phyloP scores from a whole-genome alignment of 331 rosid species.

The Phaseolus coccineus region DNA sequence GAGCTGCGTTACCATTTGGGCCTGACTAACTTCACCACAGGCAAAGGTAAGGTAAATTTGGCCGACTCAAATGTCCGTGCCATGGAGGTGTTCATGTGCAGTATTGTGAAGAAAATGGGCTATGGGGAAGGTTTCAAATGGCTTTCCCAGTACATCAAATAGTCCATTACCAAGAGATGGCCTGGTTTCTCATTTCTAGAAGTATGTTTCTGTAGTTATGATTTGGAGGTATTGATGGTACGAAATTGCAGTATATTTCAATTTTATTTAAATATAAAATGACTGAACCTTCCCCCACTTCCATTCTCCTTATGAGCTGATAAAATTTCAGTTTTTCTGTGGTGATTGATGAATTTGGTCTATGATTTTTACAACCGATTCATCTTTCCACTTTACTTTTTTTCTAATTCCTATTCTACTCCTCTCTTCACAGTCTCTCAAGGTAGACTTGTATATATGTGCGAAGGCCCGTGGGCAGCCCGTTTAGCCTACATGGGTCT shows the following conservation, averaged over 20 bases:
- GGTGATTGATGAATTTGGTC: slow-evolving; percentile 30
- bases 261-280: slow-evolving; percentile 38
- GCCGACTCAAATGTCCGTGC: slow-evolving; percentile 73
- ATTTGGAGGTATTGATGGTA: slow-evolving; percentile 44
- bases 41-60: slow-evolving; percentile 80
- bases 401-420: neutral
- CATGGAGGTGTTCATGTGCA: slow-evolving; percentile 93
- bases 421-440: too few relatives aligned
- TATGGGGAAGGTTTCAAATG: slow-evolving; percentile 89
- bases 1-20: slow-evolving; percentile 77
- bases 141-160: slow-evolving; percentile 87
- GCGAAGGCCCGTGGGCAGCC: too few relatives aligned
- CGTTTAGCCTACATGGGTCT: too few relatives aligned
- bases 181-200: slow-evolving; percentile 44
- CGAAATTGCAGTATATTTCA: slow-evolving; percentile 40
- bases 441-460: too few relatives aligned
- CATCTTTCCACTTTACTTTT: neutral
- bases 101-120: slow-evolving; percentile 85
- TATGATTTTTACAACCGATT: neutral
- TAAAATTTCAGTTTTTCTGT: slow-evolving; percentile 41
- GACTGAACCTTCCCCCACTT: slow-evolving; percentile 31
- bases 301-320: slow-evolving; percentile 27
- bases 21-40: slow-evolving; percentile 81
- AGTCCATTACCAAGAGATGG: slow-evolving; percentile 38
- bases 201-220: slow-evolving; percentile 49